Conservation (phyloP, 805 yeast species). For the Hanseniaspora taiwanica region DNA sequence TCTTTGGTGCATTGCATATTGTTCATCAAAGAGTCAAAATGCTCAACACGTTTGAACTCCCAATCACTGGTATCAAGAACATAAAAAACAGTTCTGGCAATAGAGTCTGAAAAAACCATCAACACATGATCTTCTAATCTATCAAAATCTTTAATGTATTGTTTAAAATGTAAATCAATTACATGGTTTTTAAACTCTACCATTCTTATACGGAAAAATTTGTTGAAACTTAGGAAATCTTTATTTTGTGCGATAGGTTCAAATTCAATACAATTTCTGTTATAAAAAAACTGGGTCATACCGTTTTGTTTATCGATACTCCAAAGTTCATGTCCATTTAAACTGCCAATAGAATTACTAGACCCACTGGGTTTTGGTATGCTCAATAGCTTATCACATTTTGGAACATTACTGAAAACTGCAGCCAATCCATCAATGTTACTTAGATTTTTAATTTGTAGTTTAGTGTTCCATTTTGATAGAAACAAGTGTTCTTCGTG, state of each 20-base stretch:
- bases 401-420: neutral
- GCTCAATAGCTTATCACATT: neutral
- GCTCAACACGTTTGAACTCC: neutral
- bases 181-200: neutral
- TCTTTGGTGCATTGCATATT: no score
- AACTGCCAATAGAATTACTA: neutral
- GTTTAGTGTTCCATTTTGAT: no score
- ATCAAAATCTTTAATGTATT: neutral
- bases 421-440: neutral
- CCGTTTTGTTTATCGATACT: neutral
- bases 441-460: neutral
- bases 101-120: neutral
- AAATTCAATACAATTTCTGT: neutral
- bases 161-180: neutral
- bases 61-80: neutral
- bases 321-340: neutral
- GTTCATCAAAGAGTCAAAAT: no score
- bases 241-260: neutral
- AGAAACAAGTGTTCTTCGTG: no score
- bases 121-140: neutral
- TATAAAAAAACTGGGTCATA: neutral
- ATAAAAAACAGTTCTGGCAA: neutral
- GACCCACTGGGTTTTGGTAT: neutral
- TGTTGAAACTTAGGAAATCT: neutral
- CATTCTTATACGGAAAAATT: neutral